These are phyloP conservation scores for Cochlearia excelsa DNA, from an alignment of 345 rosid species.

Conservation along the genomic window DNA sequence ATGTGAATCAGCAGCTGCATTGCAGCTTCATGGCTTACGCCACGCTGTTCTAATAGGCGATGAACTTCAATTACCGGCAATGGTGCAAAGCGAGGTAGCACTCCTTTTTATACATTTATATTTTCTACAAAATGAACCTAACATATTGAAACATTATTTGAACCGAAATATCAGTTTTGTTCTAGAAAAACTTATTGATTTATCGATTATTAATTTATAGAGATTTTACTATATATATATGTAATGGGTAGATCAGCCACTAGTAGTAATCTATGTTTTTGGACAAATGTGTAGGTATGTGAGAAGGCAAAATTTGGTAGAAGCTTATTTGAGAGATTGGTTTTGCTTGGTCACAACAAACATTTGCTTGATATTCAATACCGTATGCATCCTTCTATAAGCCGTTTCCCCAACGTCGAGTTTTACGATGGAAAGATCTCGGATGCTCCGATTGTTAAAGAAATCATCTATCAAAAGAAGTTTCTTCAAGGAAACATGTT, in stretches of 20 bases:
- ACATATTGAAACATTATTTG: too few relatives aligned
- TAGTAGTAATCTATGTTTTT: too few relatives aligned
- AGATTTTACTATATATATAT: too few relatives aligned
- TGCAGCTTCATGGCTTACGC: conserved; percentile 40
- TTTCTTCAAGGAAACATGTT: conserved; percentile 41
- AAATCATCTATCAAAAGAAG: conserved; percentile 22
- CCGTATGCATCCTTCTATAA: conserved; percentile 73
- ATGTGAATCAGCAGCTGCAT: conserved; percentile 46
- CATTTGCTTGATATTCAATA: conserved; percentile 55
- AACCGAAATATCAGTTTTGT: too few relatives aligned
- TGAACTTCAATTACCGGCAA: conserved; percentile 44
- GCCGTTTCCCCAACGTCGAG: conserved; percentile 46
- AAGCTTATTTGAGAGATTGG: conserved; percentile 70
- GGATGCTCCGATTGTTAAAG: conserved; percentile 41
- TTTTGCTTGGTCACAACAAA: conserved; percentile 40
- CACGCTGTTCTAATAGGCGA: conserved; percentile 50
- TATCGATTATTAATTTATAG: too few relatives aligned
- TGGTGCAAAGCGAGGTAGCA: conserved; percentile 37
- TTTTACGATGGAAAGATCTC: conserved; percentile 42
- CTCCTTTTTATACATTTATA: too few relatives aligned
- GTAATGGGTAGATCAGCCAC: too few relatives aligned
- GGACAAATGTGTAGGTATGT: conserved; percentile 7
- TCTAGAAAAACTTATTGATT: too few relatives aligned
- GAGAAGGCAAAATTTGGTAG: conserved; percentile 46
- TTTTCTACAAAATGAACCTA: too few relatives aligned